A percentile compares a stretch with the other conserved stretches of the same genome.
Evolutionary conservation across 2,329 filamentous ascomycete species (phyloP).

Genomic region (Curvularia spicifera): DNA sequence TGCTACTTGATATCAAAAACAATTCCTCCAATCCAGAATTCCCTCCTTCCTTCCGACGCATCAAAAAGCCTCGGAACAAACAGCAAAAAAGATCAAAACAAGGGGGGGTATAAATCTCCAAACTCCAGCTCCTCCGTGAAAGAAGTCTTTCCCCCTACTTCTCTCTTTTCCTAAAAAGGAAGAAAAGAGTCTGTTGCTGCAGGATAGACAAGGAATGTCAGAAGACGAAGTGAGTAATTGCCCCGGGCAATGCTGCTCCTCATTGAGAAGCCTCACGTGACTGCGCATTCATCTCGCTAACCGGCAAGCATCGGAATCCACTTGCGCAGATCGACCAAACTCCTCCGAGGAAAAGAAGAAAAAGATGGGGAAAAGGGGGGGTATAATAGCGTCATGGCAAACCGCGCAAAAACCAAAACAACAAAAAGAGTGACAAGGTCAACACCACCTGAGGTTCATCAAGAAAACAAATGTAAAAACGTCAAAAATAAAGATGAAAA

Average conservation of each 20-base stretch:
- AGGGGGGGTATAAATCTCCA: slow-evolving; percentile 46
- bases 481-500: not conserved
- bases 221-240: not conserved
- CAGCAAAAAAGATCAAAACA: slow-evolving; percentile 16
- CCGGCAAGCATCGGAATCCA: not conserved
- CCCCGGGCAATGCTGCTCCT: not conserved
- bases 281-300: not conserved
- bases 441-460: slow-evolving; percentile 6
- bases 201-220: not conserved
- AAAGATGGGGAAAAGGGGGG: not conserved
- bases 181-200: not conserved
- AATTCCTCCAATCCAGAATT: too few relatives aligned
- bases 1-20: not conserved
- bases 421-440: slow-evolving; percentile 4
- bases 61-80: not conserved
- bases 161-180: too few relatives aligned
- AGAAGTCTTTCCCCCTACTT: not conserved
- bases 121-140: slow-evolving; percentile 49
- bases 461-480: not conserved
- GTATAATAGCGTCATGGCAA: not conserved
- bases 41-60: too few relatives aligned
- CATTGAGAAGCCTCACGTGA: not conserved
- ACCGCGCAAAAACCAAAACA: not conserved
- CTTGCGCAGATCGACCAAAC: not conserved
- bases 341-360: not conserved